phyloP scores from a whole-genome alignment of 2,329 filamentous ascomycete genomes.

The Hortaea sp. region DNA sequence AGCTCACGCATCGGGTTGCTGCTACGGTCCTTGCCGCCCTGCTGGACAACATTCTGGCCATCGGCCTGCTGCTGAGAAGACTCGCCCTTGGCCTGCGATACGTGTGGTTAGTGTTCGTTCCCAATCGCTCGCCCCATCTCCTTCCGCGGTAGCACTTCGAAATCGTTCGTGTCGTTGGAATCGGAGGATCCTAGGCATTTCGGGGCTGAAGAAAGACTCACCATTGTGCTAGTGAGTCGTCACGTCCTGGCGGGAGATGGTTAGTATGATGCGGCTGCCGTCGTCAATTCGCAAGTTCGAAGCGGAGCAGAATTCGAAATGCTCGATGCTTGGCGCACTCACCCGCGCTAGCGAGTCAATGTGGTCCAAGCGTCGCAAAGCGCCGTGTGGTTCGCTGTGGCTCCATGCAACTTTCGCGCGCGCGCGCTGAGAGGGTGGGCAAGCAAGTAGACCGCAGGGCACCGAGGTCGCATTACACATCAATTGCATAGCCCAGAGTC shows the following conservation, averaged over 20 bases:
- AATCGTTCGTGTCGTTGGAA: neutral
- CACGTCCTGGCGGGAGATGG: conserved; percentile 15
- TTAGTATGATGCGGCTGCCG: neutral
- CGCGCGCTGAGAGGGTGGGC: no score
- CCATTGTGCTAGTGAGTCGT: conserved; percentile 38
- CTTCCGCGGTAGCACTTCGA: neutral
- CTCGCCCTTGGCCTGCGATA: conserved; percentile 18
- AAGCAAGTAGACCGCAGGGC: no score
- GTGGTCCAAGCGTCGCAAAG: neutral
- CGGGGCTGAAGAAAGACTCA: conserved; percentile 22
- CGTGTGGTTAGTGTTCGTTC: neutral
- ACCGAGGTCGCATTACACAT: no score
- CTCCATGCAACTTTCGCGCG: conserved; percentile 2
- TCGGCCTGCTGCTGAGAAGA: conserved; percentile 22
- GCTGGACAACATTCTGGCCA: conserved; percentile 15
- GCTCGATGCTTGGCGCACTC: neutral
- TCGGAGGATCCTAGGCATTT: no score
- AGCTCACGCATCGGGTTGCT: conserved; percentile 99
- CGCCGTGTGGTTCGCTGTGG: neutral
- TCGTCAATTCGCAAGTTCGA: conserved; percentile 3
- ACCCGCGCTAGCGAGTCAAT: neutral
- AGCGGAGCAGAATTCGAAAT: conserved; percentile 1
- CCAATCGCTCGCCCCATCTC: neutral
- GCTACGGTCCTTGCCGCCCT: conserved; percentile 54
- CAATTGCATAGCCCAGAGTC: no score